Evolutionary conservation across 768 basidiomycete genomes (phyloP).

Genomic region (Lentinus tigrinus): DNA sequence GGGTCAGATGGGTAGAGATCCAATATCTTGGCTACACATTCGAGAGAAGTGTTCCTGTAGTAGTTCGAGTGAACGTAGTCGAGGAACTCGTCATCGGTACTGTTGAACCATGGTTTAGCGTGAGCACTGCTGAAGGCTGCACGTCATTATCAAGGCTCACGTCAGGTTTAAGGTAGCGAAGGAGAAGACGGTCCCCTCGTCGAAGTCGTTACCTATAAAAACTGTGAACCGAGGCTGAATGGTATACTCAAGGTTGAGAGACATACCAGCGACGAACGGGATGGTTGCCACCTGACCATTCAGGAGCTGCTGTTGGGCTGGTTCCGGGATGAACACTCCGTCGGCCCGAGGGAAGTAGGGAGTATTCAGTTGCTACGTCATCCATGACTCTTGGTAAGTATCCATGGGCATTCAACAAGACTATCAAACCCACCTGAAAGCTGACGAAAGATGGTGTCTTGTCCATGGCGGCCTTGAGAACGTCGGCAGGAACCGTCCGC

Average conservation of each 20-base stretch:
- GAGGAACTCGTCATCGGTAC: slow-evolving; percentile 6
- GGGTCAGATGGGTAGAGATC: slow-evolving; percentile 20
- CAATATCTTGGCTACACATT: background rate
- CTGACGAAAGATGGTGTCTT: slow-evolving; percentile 29
- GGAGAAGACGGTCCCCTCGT: slow-evolving; percentile 21
- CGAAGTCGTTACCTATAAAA: slow-evolving; percentile 9
- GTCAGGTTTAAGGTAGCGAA: slow-evolving; percentile 12
- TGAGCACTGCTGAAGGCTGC: no score
- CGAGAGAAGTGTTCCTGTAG: background rate
- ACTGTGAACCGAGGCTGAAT: background rate
- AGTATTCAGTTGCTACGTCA: background rate
- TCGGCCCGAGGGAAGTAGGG: slow-evolving; percentile 20
- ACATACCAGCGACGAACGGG: slow-evolving; percentile 19
- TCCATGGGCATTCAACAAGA: no score
- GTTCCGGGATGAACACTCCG: slow-evolving; percentile 18
- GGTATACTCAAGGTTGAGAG: background rate
- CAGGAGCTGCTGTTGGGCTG: slow-evolving; percentile 4
- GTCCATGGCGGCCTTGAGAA: slow-evolving; percentile 33
- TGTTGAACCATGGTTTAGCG: no score
- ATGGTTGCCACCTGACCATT: slow-evolving; percentile 12
- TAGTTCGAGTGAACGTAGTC: slow-evolving; percentile 1
- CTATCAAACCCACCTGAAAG: slow-evolving; percentile 26
- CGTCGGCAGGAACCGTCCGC: slow-evolving; percentile 33
- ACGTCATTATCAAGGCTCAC: background rate
- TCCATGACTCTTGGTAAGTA: background rate